These are phyloP conservation scores for Casaregolazyma lundiana DNA, from an alignment of 1,139 yeast species.

Conservation along the genomic window DNA sequence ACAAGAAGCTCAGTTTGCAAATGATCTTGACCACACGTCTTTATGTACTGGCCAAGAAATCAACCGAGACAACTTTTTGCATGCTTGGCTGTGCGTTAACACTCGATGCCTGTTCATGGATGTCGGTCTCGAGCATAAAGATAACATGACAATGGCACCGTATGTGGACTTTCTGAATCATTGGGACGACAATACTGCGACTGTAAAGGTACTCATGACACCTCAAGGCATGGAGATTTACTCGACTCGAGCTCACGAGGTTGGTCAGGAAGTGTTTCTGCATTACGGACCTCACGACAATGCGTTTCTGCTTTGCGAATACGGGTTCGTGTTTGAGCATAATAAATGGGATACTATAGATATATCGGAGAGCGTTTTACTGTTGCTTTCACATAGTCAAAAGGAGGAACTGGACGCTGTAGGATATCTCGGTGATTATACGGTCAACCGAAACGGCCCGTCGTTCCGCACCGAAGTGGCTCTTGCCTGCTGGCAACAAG, in stretches of 20 bases:
- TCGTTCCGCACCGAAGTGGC: constrained; percentile 79
- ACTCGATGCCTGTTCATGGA: constrained; percentile 86
- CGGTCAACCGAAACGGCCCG: constrained; percentile 47
- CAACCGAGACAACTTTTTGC: constrained; percentile 38
- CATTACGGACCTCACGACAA: constrained; percentile 89
- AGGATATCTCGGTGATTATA: constrained; percentile 70
- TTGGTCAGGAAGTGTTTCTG: constrained; percentile 59
- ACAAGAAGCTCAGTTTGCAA: constrained; percentile 29
- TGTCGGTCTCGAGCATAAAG: constrained; percentile 41
- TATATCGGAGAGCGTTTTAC: constrained; percentile 43
- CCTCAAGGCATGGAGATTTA: constrained; percentile 43
- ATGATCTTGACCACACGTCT: constrained; percentile 17
- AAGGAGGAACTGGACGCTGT: constrained; percentile 44
- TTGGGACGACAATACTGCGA: constrained; percentile 37
- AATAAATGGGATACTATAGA: constrained; percentile 74
- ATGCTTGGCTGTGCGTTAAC: constrained; percentile 85
- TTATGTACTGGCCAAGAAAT: constrained; percentile 10
- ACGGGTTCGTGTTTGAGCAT: constrained; percentile 61
- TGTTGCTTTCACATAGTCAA: constrained; percentile 40
- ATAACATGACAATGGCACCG: constrained; percentile 85
- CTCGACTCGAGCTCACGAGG: constrained; percentile 34
- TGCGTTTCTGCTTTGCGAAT: constrained; percentile 74
- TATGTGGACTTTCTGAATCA: constrained; percentile 87
- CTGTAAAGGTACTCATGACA: constrained; percentile 47
- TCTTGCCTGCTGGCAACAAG: constrained; percentile 50